These are phyloP conservation scores for Musa troglodytarum DNA, from an alignment of 176 grass and related monocot genomes.

Conservation along the genomic window DNA sequence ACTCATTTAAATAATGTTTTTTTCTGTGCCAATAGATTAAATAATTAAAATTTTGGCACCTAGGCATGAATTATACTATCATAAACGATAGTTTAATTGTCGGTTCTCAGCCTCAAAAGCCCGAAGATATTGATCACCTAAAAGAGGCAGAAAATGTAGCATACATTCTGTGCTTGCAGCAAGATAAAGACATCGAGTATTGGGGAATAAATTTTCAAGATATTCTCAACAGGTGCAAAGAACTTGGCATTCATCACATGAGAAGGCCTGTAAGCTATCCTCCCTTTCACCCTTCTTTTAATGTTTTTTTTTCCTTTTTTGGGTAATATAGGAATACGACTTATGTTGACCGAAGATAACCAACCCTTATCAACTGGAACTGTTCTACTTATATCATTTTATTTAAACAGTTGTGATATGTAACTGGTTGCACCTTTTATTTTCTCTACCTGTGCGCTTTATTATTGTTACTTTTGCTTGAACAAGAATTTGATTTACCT, in stretches of 20 bases:
- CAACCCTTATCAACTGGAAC: background rate
- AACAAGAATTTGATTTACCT: background rate
- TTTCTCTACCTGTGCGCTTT: background rate
- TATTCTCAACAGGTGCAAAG: conserved; percentile 60
- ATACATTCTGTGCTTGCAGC: conserved; percentile 76
- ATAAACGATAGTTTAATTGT: conserved; percentile 83
- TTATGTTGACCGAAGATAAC: background rate
- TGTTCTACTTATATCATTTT: background rate
- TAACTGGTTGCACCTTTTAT: background rate
- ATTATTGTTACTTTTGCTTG: background rate
- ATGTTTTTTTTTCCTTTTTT: background rate
- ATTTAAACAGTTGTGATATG: background rate
- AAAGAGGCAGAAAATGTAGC: conserved; percentile 66
- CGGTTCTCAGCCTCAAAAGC: conserved; percentile 85
- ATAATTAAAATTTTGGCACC: conserved; percentile 11
- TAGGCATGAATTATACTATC: conserved; percentile 83
- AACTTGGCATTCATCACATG: conserved; percentile 59
- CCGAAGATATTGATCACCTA: conserved; percentile 73
- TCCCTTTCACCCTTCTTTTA: background rate
- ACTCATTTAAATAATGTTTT: background rate
- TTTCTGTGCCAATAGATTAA: background rate
- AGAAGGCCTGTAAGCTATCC: conserved; percentile 59
- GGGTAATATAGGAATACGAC: background rate
- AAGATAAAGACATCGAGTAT: conserved; percentile 83
- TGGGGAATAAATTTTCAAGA: conserved; percentile 75